Base-by-base conservation (phyloP, 1,139 yeast genomes). In the Geotrichum europaeum region DNA sequence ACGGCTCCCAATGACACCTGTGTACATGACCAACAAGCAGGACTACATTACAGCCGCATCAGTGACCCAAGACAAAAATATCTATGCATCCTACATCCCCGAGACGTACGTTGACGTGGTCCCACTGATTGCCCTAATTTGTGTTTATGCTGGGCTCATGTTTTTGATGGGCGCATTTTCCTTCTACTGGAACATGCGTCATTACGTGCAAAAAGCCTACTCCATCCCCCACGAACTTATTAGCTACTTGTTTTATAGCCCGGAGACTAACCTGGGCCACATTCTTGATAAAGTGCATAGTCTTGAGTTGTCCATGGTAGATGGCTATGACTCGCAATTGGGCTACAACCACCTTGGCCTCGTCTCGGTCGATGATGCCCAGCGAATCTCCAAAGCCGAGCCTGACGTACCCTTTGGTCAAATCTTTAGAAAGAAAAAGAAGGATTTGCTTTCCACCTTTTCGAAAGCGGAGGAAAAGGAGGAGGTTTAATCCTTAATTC, bases 361-460 rank as follows among this genome's bases (percentile, higher is more conserved):
- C 7, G 36, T 61, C 20, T 53, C 60, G 3, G 51, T 49, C 3
- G 59, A 61, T 34, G 63, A 61, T 51, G 59, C 61, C 3, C 49
- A 52, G 12, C 45, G 59, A 3, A 52, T 61, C 18, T 25, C 57
- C 2, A 20, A 15, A 3, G 22, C 61, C 9, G 63, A 61, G 49
- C 63, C 63, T 6, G 63, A 61, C 32, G 61, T 61, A 4, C 61
- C 63, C 3, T 61, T 51, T 45, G 63, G 63, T 1, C 50, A 51
- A 12, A 53, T 56, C 15, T 45, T 40, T 40, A 49, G n/a, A 36
- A 36, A 34, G 40, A 34, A 36, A n/a, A 36, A n/a, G 18, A 36
- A 13, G 18, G 6, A 36, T 13, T 36, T n/a, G 4, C 2, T 3
- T 4, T 15, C 6, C 43, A 36, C 18, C 6, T 36, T n/a, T 36